Percentiles rank a stretch among this genome's conserved stretches.
Conservation (phyloP, 179 eudicot genomes). For the Spinacia oleracea region DNA sequence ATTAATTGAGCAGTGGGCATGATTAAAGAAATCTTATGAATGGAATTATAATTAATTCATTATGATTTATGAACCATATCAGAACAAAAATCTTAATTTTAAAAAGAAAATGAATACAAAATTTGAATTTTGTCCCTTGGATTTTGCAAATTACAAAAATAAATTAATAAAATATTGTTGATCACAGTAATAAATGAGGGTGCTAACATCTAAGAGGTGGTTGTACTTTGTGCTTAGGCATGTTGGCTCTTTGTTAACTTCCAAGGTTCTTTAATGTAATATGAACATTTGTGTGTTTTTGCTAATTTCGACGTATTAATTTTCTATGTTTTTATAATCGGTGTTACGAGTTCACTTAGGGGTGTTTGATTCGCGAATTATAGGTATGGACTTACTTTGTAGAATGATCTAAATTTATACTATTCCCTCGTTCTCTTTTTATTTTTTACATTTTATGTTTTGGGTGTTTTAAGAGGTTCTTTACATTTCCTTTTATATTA, state of each 20-base stretch:
- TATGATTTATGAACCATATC: conserved; percentile 1
- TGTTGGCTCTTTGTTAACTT: conserved; percentile 33
- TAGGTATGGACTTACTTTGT: too few species aligned
- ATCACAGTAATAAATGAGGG: conserved; percentile 16
- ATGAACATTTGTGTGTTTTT: background rate
- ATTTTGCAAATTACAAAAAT: conserved; percentile 10
- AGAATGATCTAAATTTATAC: too few species aligned
- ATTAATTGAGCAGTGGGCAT: conserved; percentile 24
- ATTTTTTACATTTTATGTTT: too few species aligned
- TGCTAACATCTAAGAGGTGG: conserved; percentile 29
- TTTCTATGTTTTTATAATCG: too few species aligned
- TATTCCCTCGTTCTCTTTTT: too few species aligned
- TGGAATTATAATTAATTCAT: background rate
- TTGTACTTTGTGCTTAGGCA: conserved; percentile 34
- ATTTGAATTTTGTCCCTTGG: conserved; percentile 2
- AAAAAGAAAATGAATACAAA: background rate
- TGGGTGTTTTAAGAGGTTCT: too few species aligned
- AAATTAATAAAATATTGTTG: background rate
- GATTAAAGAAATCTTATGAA: conserved; percentile 13
- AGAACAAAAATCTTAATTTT: conserved; percentile 18
- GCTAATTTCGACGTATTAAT: too few species aligned
- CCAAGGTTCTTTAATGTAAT: conserved; percentile 15
- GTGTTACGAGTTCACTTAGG: too few species aligned
- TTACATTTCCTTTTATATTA: too few species aligned
- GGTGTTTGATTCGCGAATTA: too few species aligned